A percentile compares a stretch with the other conserved stretches of the same genome.
These are phyloP conservation scores for Monosporascus sp. DNA, from an alignment of 2,329 filamentous ascomycete genomes.

Conservation along the genomic window DNA sequence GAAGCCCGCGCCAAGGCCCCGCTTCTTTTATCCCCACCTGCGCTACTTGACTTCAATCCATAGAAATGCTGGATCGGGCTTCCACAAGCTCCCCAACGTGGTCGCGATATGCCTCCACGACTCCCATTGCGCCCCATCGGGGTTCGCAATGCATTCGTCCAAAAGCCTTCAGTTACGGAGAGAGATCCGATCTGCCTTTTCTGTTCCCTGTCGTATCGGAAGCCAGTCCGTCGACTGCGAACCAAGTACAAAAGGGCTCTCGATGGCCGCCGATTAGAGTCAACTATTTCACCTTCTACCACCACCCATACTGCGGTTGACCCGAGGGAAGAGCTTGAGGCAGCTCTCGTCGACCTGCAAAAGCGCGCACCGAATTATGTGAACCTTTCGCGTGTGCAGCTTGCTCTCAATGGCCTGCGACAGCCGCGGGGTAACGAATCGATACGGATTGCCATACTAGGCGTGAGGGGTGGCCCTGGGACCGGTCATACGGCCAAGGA, in stretches of 20 bases:
- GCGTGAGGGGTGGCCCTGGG: constrained; percentile 34
- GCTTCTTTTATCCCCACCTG: too few relatives aligned
- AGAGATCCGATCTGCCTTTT: constrained; percentile 24
- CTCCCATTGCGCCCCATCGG: constrained; percentile 23
- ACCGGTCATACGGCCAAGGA: constrained; percentile 50
- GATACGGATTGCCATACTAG: constrained; percentile 54
- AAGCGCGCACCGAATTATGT: constrained; percentile 56
- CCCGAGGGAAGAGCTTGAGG: constrained; percentile 51
- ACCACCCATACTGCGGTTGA: constrained; percentile 16
- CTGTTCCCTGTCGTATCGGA: constrained; percentile 20
- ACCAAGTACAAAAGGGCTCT: constrained; percentile 16
- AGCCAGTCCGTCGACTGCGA: constrained; percentile 8
- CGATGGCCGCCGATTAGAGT: constrained; percentile 17
- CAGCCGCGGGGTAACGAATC: constrained; percentile 53
- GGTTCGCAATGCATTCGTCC: constrained; percentile 10
- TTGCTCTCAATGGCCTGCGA: constrained; percentile 62
- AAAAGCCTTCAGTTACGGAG: constrained; percentile 3
- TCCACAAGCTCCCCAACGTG: neutral
- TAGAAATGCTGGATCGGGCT: neutral
- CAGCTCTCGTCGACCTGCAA: constrained; percentile 56
- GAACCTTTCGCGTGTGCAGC: constrained; percentile 65
- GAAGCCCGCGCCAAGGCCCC: too few relatives aligned
- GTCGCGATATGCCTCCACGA: constrained; percentile 25
- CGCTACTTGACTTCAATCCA: too few relatives aligned
- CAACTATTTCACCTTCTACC: constrained; percentile 12